Percentiles rank a stretch among this genome's conserved stretches.
Conservation (phyloP, 495 filamentous ascomycete genomes). For the Cairneyella variabilis region DNA sequence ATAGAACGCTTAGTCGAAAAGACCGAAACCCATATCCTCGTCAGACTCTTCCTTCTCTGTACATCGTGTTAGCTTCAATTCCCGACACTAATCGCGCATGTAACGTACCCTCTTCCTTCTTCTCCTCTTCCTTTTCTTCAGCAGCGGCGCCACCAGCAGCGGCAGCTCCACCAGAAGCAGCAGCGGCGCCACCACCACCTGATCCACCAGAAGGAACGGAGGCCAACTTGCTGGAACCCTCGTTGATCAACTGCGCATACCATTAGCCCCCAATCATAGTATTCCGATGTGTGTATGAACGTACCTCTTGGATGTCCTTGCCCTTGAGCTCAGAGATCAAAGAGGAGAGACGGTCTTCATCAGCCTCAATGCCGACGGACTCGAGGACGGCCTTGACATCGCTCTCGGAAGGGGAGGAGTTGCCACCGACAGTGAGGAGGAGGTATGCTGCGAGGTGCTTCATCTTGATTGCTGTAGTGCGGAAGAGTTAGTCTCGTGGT, state of each 20-base stretch:
- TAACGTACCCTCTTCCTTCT: slow-evolving; percentile 58
- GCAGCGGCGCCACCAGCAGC: slow-evolving; percentile 65
- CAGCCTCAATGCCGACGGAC: slow-evolving; percentile 94
- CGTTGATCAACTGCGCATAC: slow-evolving; percentile 72
- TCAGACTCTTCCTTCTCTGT: slow-evolving; percentile 82
- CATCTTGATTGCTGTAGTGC: slow-evolving; percentile 66
- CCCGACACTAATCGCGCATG: not conserved
- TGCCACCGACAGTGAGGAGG: slow-evolving; percentile 90
- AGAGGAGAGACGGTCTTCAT: slow-evolving; percentile 77
- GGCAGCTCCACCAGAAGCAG: slow-evolving; percentile 59
- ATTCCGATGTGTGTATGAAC: slow-evolving; percentile 21
- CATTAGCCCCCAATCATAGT: slow-evolving; percentile 24
- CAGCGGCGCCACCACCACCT: slow-evolving; percentile 61
- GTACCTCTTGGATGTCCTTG: slow-evolving; percentile 96
- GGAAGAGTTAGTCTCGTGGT: slow-evolving; percentile 17
- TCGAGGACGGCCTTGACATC: slow-evolving; percentile 91
- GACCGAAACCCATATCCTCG: slow-evolving; percentile 99
- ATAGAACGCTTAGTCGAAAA: slow-evolving; percentile 90
- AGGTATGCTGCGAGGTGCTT: slow-evolving; percentile 99
- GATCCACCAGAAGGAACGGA: slow-evolving; percentile 93
- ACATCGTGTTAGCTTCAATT: slow-evolving; percentile 28
- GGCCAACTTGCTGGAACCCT: slow-evolving; percentile 90
- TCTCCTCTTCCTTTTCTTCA: slow-evolving; percentile 73
- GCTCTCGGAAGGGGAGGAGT: slow-evolving; percentile 77
- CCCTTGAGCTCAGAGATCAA: slow-evolving; percentile 90